Base-by-base conservation (phyloP, 768 basidiomycete genomes). In the Suillus decipiens region DNA sequence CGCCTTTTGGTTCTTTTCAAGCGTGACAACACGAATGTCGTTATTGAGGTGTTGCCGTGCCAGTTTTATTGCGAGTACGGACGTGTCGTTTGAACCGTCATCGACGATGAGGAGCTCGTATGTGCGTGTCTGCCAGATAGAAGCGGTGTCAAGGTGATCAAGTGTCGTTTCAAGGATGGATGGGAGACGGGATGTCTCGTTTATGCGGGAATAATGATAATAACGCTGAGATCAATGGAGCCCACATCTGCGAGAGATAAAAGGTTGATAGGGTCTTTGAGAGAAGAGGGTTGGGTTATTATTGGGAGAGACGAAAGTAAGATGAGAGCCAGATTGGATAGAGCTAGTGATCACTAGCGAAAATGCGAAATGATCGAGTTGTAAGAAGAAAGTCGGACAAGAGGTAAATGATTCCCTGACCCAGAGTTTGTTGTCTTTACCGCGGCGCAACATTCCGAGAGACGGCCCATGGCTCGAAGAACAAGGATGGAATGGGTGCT, bases 171-270 rank as follows among this genome's bases (percentile, higher is more conserved):
- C 76, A 70, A 98, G 85, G 96, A 98, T 98, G 51, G 79, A 73
- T 0, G 88, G 90, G 22, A 98, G 80, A n/a, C 95, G 86, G n/a
- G 82, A 77, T 5, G 85, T 84, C 75, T 97, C 96, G 70, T 96
- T 97, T 88, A 98, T 0, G 96, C 95, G 11, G 96, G 96, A 11
- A 97, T 86, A 68, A 97, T 82, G 68, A n/a, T n/a, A n/a, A n/a
- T n/a, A n/a, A 97, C 82, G 36, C 87, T 88, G 45, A 98, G 80
- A 70, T 89, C 89, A 58, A 94, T 81, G 0, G 83, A 79, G 48
- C 84, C 79, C 0, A 82, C 74, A 59, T 88, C 84, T 24, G 80
- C 68, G 36, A 90, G 78, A 7, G 78, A 79, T 17, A 87, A 78
- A 5, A 93, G 78, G 1, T 84, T 84, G n/a, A 74, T 77, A 1